A percentile compares a stretch with the other conserved stretches of the same genome.
Conservation (phyloP, 2,329 filamentous ascomycete species). For the Trichophyton mentagrophytes region DNA sequence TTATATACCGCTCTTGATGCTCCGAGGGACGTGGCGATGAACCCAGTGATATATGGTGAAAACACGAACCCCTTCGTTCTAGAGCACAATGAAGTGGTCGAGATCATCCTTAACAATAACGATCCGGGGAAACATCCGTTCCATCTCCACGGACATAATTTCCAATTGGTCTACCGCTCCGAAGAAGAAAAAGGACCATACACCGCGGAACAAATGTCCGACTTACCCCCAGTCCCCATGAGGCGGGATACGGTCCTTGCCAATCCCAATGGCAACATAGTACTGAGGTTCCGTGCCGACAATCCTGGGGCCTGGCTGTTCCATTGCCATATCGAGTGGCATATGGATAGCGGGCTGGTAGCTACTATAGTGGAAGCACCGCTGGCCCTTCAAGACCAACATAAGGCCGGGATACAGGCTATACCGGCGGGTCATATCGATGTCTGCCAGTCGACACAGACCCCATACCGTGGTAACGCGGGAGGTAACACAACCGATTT, state of each 20-base stretch:
- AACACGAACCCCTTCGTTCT: conserved; percentile 8
- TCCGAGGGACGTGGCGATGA: conserved; percentile 5
- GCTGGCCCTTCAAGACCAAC: conserved; percentile 14
- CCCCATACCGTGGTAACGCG: conserved; percentile 54
- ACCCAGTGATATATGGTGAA: conserved; percentile 8
- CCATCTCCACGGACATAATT: conserved; percentile 35
- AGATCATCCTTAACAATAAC: conserved; percentile 10
- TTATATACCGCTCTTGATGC: conserved; percentile 8
- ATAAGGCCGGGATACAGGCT: not conserved
- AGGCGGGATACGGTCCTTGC: conserved; percentile 42
- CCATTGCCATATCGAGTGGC: conserved; percentile 39
- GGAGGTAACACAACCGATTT: conserved; percentile 54
- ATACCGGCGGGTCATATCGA: conserved; percentile 16
- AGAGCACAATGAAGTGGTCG: conserved; percentile 4
- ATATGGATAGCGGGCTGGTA: conserved; percentile 39
- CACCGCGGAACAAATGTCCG: conserved; percentile 21
- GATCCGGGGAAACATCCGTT: conserved; percentile 10
- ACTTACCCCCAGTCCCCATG: conserved; percentile 32
- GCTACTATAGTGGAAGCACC: conserved; percentile 42
- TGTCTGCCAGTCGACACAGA: conserved; percentile 26
- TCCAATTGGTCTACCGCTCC: conserved; percentile 8
- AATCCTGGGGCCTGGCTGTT: conserved; percentile 38
- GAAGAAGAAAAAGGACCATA: conserved; percentile 18
- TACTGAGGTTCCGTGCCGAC: conserved; percentile 40
- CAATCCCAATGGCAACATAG: conserved; percentile 38